Percentiles rank a stretch among this genome's conserved stretches.
Evolutionary conservation across 2,329 filamentous ascomycete genomes (phyloP).

Genomic region (Acrocalymma vagum): DNA sequence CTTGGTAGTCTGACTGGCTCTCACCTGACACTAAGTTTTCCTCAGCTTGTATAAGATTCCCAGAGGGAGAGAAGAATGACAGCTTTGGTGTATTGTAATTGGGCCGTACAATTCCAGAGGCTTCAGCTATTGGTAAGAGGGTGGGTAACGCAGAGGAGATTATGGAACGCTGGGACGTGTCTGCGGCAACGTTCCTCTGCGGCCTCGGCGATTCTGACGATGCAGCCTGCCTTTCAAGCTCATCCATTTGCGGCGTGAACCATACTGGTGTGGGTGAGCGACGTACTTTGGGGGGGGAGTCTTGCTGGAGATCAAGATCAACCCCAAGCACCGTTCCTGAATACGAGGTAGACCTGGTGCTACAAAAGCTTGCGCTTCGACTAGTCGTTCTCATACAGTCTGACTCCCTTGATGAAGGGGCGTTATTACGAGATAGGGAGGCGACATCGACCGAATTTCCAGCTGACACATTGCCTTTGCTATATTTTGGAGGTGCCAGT

Average conservation of each 20-base stretch:
- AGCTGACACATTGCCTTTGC: slow-evolving; percentile 28
- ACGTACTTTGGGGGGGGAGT: slow-evolving; percentile 14
- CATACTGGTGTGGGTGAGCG: slow-evolving; percentile 29
- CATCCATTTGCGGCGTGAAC: slow-evolving; percentile 34
- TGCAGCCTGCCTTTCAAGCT: slow-evolving; percentile 24
- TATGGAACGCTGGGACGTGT: slow-evolving; percentile 25
- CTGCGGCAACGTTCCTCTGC: slow-evolving; percentile 5
- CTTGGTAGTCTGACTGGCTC: slow-evolving; percentile 13
- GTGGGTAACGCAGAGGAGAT: slow-evolving; percentile 46
- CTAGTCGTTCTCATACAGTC: slow-evolving; percentile 26
- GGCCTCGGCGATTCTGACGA: slow-evolving; percentile 15
- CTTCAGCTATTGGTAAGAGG: slow-evolving; percentile 47
- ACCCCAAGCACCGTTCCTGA: slow-evolving; percentile 45
- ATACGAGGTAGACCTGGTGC: slow-evolving; percentile 43
- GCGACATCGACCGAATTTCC: slow-evolving; percentile 32
- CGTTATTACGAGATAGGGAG: slow-evolving; percentile 24
- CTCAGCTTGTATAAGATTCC: slow-evolving; percentile 41
- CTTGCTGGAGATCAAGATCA: slow-evolving; percentile 42
- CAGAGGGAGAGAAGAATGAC: slow-evolving; percentile 45
- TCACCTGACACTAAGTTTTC: slow-evolving; percentile 20
- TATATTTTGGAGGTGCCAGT: slow-evolving; percentile 19
- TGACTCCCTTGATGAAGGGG: slow-evolving; percentile 25
- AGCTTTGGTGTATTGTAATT: slow-evolving; percentile 36
- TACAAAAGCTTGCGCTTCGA: slow-evolving; percentile 42
- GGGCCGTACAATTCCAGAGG: slow-evolving; percentile 42